Base-by-base conservation (phyloP, 495 filamentous ascomycete genomes). In the Trypethelium eluteriae region DNA sequence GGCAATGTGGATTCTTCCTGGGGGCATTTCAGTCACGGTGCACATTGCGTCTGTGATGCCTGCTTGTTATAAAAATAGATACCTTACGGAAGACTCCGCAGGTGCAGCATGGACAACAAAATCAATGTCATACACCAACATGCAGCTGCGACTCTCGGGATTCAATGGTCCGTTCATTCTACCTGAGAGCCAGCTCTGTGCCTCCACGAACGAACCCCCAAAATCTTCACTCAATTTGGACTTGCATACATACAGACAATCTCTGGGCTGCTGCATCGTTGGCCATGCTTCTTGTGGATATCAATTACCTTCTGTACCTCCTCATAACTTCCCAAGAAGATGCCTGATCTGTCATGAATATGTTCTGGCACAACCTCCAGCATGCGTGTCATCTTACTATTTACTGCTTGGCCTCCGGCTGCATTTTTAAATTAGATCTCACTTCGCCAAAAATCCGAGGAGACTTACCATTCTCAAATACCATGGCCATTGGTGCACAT, bases 401-500 rank as follows among this genome's bases (percentile, higher is more conserved):
- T 88, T 25, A 98, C 81, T 2, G 94, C 94, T 77, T 94, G 85
- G 59, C 94, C 94, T 69, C 94, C 94, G 70, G 94, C 94, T 83
- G 69, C 16, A 38, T 35, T 59, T 76, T 56, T 72, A 66, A 18
- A 38, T 70, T 38, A 56, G 57, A 25, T 2, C 2, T 32, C 41
- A 25, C 25, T 25, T 25, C 25, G 25, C 14, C 9, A 49, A 41
- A 49, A 57, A 34, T 14, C 25, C n/a, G 38, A 35, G 18, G 12
- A n/a, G 50, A 82, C 85, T 80, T 74, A 93, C 90, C 90, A 79
- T 98, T 96, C 82, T 98, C 94, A 79, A 98, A 96, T 32, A 98
- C 83, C 92, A 98, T 91, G 5, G 95, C 95, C 94, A 98, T 98
- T 18, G 94, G 94, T 53, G 95, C 94, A 77, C 94, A 98, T 81